Percentiles rank a stretch among this genome's conserved stretches.
Evolutionary conservation across 345 rosid species (phyloP).

Genomic region (Sapria himalayana): DNA sequence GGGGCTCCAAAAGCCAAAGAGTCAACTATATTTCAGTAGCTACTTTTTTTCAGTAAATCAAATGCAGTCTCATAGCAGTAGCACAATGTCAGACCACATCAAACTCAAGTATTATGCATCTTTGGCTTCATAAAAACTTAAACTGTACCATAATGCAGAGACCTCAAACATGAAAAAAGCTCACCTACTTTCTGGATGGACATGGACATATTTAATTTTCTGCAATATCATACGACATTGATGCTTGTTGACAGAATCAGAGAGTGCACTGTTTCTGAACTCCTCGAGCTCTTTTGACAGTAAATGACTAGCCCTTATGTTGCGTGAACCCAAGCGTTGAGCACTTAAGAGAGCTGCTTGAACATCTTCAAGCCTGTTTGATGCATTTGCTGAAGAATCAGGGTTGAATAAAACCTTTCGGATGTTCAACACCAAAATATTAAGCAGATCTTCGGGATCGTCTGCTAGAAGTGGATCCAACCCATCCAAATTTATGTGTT

Average conservation of each 20-base stretch:
- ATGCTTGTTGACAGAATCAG: conserved; percentile 91
- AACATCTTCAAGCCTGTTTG: conserved; percentile 84
- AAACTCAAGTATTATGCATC: too few relatives aligned
- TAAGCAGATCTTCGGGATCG: conserved; percentile 87
- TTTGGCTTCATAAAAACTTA: too few relatives aligned
- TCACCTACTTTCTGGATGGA: conserved; percentile 56
- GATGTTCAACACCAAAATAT: conserved; percentile 59
- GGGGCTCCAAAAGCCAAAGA: too few relatives aligned
- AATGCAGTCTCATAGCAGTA: too few relatives aligned
- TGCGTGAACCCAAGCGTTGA: conserved; percentile 80
- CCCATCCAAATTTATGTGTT: conserved; percentile 88
- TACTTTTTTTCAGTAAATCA: too few relatives aligned
- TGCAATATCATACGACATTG: conserved; percentile 82
- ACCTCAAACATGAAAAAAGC: too few relatives aligned
- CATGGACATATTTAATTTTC: conserved; percentile 61
- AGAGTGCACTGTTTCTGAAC: conserved; percentile 50
- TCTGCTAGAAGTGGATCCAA: conserved; percentile 97
- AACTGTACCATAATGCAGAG: too few relatives aligned
- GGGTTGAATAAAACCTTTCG: conserved; percentile 71
- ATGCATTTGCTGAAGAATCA: conserved; percentile 52
- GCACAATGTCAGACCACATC: too few relatives aligned
- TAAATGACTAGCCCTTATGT: conserved; percentile 59
- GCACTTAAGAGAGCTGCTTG: conserved; percentile 82
- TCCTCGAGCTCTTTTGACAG: conserved; percentile 85
- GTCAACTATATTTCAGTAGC: too few relatives aligned